phyloP scores from a whole-genome alignment of 2,329 filamentous ascomycete species.

The Epichloe festucae region DNA sequence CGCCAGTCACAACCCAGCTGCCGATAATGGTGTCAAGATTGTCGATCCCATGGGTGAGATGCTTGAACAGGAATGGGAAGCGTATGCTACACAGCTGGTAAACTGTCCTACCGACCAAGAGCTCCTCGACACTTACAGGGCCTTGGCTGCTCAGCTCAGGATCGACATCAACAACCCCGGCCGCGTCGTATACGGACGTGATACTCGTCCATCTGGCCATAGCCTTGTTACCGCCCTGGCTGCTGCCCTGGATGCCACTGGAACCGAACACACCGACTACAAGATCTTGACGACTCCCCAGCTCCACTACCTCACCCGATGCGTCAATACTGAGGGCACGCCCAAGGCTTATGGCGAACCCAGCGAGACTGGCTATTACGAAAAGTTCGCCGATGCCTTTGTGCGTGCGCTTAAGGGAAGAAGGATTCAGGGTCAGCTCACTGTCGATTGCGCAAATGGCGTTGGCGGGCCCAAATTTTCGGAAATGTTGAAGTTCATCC shows the following conservation, averaged over 20 bases:
- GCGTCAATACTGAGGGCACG: slow-evolving; percentile 83
- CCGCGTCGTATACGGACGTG: slow-evolving; percentile 78
- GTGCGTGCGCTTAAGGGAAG: slow-evolving; percentile 67
- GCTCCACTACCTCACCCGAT: slow-evolving; percentile 90
- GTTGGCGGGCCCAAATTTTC: slow-evolving; percentile 84
- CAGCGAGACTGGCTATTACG: slow-evolving; percentile 86
- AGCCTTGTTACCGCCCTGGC: slow-evolving; percentile 67
- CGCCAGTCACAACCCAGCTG: slow-evolving; percentile 80
- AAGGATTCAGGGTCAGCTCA: slow-evolving; percentile 60
- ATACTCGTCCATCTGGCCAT: slow-evolving; percentile 86
- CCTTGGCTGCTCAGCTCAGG: slow-evolving; percentile 61
- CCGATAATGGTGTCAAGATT: slow-evolving; percentile 88
- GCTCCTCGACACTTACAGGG: slow-evolving; percentile 63
- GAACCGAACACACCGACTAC: slow-evolving; percentile 66
- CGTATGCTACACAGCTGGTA: slow-evolving; percentile 74
- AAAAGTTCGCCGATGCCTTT: slow-evolving; percentile 80
- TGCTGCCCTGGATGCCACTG: slow-evolving; percentile 65
- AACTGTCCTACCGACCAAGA: slow-evolving; percentile 67
- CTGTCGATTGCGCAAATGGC: slow-evolving; percentile 92
- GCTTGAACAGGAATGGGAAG: slow-evolving; percentile 93
- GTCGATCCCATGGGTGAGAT: slow-evolving; percentile 97
- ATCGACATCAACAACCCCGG: slow-evolving; percentile 59
- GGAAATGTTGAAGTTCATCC: slow-evolving; percentile 75
- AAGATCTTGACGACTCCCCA: slow-evolving; percentile 95
- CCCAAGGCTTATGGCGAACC: slow-evolving; percentile 78